These are phyloP conservation scores for Chaetomiaceae sp. DNA, from an alignment of 2,329 filamentous ascomycete species.

Conservation along the genomic window DNA sequence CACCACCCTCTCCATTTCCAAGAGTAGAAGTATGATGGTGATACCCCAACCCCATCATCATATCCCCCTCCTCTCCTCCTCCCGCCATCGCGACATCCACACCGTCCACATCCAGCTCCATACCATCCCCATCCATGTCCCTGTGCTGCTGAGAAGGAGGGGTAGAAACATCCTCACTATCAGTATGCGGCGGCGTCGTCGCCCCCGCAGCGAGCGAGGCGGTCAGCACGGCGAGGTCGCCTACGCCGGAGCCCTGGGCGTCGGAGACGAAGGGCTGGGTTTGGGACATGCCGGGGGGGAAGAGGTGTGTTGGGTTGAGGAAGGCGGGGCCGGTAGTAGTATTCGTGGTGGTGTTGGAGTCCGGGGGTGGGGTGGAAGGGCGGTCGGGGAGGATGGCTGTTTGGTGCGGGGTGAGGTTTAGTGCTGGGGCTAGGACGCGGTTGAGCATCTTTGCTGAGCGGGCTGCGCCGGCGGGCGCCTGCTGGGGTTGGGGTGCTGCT, in stretches of 20 bases:
- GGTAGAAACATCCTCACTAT: constrained; percentile 19
- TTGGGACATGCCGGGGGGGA: constrained; percentile 23
- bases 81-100: constrained; percentile 35
- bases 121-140: constrained; percentile 34
- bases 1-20: not conserved
- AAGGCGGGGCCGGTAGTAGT: constrained; percentile 28
- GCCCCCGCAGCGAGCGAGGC: constrained; percentile 6
- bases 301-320: constrained; percentile 20
- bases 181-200: constrained; percentile 44
- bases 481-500: not conserved
- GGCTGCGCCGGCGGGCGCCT: constrained; percentile 12
- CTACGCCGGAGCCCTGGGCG: no score
- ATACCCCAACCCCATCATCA: not conserved
- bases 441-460: constrained; percentile 10
- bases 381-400: constrained; percentile 8
- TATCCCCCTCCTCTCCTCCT: not conserved
- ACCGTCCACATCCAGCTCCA: constrained; percentile 35
- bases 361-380: constrained; percentile 49
- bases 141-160: not conserved
- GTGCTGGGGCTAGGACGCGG: constrained; percentile 14
- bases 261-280: not conserved
- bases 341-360: constrained; percentile 36
- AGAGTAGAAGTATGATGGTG: no score
- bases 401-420: constrained; percentile 12
- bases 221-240: constrained; percentile 28